Percentiles rank a stretch among this genome's conserved stretches.
Evolutionary conservation across 345 rosid genomes (phyloP).

Genomic region (Boechera retrofracta): DNA sequence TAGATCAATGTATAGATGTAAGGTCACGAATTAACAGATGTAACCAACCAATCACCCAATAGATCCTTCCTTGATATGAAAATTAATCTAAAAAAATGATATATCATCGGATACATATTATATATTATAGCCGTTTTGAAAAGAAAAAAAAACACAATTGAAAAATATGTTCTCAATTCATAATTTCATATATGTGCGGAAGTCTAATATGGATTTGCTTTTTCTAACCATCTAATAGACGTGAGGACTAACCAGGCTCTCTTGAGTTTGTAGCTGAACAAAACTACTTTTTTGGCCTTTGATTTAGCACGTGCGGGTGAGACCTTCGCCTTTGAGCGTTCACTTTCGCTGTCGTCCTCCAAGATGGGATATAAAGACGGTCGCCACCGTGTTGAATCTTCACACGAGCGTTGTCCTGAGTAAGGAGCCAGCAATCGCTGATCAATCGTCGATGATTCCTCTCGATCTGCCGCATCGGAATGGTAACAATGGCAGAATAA

Average conservation of each 20-base stretch:
- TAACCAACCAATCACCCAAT: neutral
- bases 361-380: constrained; percentile 41
- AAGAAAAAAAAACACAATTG: neutral
- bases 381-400: constrained; percentile 34
- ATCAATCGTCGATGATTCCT: constrained; percentile 9
- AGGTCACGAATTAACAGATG: neutral
- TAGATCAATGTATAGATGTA: neutral
- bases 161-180: neutral
- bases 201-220: neutral
- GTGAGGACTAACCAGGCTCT: constrained; percentile 26
- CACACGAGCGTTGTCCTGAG: neutral
- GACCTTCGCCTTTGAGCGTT: neutral
- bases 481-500: constrained; percentile 30
- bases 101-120: neutral
- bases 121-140: no score
- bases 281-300: constrained; percentile 13
- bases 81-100: neutral
- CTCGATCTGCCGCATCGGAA: neutral
- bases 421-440: neutral
- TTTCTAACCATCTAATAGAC: neutral
- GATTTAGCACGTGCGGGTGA: neutral
- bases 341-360: constrained; percentile 22
- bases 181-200: neutral
- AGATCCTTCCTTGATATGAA: neutral
- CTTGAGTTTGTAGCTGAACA: constrained; percentile 17